Conservation (phyloP, 2,329 filamentous ascomycete species). For the Emergomyces orientalis region DNA sequence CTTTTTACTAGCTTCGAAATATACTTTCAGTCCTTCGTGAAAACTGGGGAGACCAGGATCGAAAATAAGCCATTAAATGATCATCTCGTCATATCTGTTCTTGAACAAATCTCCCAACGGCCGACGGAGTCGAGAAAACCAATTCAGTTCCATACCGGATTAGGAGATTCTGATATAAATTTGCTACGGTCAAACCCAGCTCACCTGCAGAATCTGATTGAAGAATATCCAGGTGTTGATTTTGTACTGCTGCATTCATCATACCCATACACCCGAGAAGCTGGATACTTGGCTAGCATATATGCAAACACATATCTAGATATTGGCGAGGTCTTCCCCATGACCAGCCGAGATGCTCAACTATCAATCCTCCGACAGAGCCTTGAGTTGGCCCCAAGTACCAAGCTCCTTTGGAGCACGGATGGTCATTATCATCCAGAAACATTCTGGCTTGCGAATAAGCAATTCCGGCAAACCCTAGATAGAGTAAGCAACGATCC, state of each 20-base stretch:
- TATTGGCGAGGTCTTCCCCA: conserved; percentile 73
- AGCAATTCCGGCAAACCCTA: conserved; percentile 62
- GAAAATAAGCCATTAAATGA: conserved; percentile 59
- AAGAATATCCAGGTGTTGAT: conserved; percentile 57
- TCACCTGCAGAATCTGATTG: conserved; percentile 64
- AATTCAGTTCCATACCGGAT: conserved; percentile 72
- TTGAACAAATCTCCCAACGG: conserved; percentile 46
- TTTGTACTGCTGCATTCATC: conserved; percentile 72
- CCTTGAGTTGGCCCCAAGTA: conserved; percentile 63
- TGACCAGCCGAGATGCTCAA: conserved; percentile 66
- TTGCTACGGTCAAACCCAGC: conserved; percentile 63
- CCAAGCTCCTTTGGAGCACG: conserved; percentile 70
- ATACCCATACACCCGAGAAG: conserved; percentile 71
- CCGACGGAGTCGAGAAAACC: conserved; percentile 48
- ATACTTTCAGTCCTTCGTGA: conserved; percentile 21
- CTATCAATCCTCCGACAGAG: conserved; percentile 60
- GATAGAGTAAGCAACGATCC: conserved; percentile 45
- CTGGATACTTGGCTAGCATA: conserved; percentile 66
- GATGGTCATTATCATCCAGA: conserved; percentile 74
- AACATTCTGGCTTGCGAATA: conserved; percentile 62
- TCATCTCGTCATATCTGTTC: conserved; percentile 55
- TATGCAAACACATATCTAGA: conserved; percentile 76
- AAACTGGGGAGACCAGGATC: conserved; percentile 35
- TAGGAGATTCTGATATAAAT: conserved; percentile 70
- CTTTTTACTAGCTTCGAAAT: conserved; percentile 22